Percentiles rank a stretch among this genome's conserved stretches.
Conservation (phyloP, 2,329 filamentous ascomycete species). For the Aspergillus tubingensis region DNA sequence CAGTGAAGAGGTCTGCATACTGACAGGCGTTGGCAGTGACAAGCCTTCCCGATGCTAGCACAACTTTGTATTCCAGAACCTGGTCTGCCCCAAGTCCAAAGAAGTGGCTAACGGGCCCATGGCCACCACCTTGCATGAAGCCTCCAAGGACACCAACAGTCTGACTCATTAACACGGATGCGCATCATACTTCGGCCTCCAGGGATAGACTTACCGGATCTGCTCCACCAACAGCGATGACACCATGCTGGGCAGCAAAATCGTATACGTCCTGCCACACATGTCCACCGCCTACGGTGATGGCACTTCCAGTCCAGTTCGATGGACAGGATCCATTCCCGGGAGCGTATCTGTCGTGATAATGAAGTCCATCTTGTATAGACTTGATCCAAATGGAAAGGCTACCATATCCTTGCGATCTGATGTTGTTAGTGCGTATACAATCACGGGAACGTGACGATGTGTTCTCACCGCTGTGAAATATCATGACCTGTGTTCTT, state of each 20-base stretch:
- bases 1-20: slow-evolving; percentile 33
- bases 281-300: slow-evolving; percentile 32
- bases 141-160: slow-evolving; percentile 35
- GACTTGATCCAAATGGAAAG: slow-evolving; percentile 36
- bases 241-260: slow-evolving; percentile 26
- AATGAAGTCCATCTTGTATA: slow-evolving; percentile 30
- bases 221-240: slow-evolving; percentile 35
- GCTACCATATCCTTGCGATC: slow-evolving; percentile 32
- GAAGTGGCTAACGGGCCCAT: slow-evolving; percentile 40
- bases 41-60: slow-evolving; percentile 40
- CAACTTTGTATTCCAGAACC: slow-evolving; percentile 46
- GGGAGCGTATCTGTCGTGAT: slow-evolving; percentile 27
- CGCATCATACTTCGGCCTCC: not conserved
- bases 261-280: slow-evolving; percentile 29
- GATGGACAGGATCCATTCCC: slow-evolving; percentile 35
- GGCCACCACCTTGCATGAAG: slow-evolving; percentile 47
- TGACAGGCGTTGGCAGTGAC: slow-evolving; percentile 39
- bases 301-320: slow-evolving; percentile 36
- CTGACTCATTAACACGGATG: not conserved
- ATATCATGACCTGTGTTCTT: slow-evolving; percentile 45
- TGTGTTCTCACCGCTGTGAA: slow-evolving; percentile 12
- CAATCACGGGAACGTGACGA: not conserved
- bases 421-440: not conserved
- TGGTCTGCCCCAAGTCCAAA: slow-evolving; percentile 51
- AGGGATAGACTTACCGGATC: slow-evolving; percentile 16